Base-by-base conservation (phyloP, 805 yeast species). In the Candida saitoana region DNA sequence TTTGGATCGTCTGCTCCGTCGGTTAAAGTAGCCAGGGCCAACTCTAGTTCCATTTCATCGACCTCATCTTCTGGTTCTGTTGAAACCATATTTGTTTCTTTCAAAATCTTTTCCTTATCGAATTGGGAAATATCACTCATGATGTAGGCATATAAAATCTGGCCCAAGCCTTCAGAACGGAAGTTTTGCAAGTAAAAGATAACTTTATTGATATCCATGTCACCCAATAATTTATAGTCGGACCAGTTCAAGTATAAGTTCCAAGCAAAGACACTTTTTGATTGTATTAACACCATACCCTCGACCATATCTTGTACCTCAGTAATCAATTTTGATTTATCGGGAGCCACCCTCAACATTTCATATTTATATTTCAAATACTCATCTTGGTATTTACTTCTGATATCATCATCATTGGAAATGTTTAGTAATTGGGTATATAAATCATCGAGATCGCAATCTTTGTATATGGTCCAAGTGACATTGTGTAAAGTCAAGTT, bases 41-140 rank as follows among this genome's bases (percentile, higher is more conserved):
- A 29, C 32, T 29, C 32, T 14, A 6, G 5, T 12, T 29, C 32
- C 16, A 29, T 49, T 5, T 46, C 54, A 6, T 42, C 48, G 11
- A 36, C 39, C 24, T 41, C 45, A 19, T 18, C 19, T 32, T 36
- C 44, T 8, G 30, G 29, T 20, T 24, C 43, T 34, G 15, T 34
- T 18, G 32, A 6, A 5, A 29, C 24, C 14, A 8, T 18, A 8
- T 38, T 59, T 29, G 41, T 57, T 46, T 38, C 56, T 51, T 36
- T 43, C 17, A 51, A 25, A 16, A 63, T 47, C 27, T 49, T 44
- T 6, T 59, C 49, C 14, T 62, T 59, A 41, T 73, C 73, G 52
- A 80, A 83, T 0, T 84, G 79, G 0, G 89, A 86, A 19, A 83
- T 65, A 19, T 80, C 90, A 15, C 95, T 84, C 50, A 76, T 63